Base-by-base conservation (phyloP, 352 stramenopile genomes). In the Globisporangium abappressorium region DNA sequence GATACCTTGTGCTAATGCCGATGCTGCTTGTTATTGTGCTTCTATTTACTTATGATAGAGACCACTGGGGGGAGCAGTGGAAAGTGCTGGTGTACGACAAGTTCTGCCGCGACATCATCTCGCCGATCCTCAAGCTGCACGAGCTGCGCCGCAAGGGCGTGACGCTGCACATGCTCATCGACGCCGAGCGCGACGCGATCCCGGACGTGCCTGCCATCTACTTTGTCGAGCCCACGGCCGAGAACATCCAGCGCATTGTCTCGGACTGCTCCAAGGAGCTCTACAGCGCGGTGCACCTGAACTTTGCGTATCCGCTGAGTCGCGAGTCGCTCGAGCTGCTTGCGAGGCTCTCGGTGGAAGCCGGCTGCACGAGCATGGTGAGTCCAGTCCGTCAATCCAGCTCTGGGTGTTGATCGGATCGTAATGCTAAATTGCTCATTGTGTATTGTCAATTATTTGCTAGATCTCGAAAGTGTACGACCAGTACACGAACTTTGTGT, bases 61-160 rank as follows among this genome's bases (percentile, higher is more conserved):
- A 93, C 47, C 72, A 83, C 68, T 95, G 87, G 87, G 85, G 85
- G 15, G 83, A 95, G 36, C 87, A 95, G 64, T 95, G 88, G 88
- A 99, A 99, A 73, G 95, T 99, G 53, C 79, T 99, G 38, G 97
- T 99, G 68, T 99, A 99, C 79, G 98, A 99, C 82, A 79, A 81
- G 30, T 89, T 96, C 68, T 98, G 94, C 71, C 92, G 96, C 43
- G 94, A 98, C 71, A 98, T 99, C 71, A 99, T 99, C 74, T 98
- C 95, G 34, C 97, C 98, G 24, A 94, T 99, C 30, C 78, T 99
- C n/a, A 98, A 97, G 68, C 96, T 99, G 38, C 93, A 97, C 66
- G 92, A 98, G 77, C 90, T 99, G 18, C 91, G 97, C 54, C 94
- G 97, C 68, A 97, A 98, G 41, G 86, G 97, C 58, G 97, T 99